Base-by-base conservation (phyloP, 2,329 filamentous ascomycete genomes). In the Aspergillus chevalieri region DNA sequence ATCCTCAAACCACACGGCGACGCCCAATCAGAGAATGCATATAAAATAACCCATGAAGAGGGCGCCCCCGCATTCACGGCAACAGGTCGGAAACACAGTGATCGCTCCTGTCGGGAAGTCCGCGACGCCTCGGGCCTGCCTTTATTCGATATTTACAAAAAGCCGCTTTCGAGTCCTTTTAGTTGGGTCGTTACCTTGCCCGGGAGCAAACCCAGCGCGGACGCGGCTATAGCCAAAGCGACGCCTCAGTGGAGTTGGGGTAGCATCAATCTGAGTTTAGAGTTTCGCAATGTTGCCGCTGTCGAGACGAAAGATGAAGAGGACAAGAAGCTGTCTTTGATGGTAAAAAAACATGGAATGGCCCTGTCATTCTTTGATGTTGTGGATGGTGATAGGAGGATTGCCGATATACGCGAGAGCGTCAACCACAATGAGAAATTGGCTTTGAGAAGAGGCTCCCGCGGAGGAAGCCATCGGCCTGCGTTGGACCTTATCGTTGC, bases 121-220 rank as follows among this genome's bases (percentile, higher is more conserved):
- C 57, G 59, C 7, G 62, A 63, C 48, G 45, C 47, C 2, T 58
- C 60, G 6, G 62, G 60, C 1, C 45, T 64, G 3, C 61, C 62
- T 19, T 48, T 62, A 2, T 64, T 63, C 24, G 61, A 64, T 24
- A 52, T 64, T 1, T 57, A 62, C 39, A 46, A 47, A 3, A 56
- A 51, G n/a, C 47, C 41, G 1, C n/a, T 52, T 9, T 46, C 43
- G 5, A 54, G 46, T 46, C 41, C 44, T n/a, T 43, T 43, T 22
- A 43, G 39, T 43, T 57, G 55, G 53, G 22, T 30, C 46, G 14
- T 51, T 26, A 47, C 48, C 26, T 19, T 60, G 48, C 56, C 59
- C 0, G 57, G 57, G 4, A 43, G 46, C 28, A 44, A 52, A 9
- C 34, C 39, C 39, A 43, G 21, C 14, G 39, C 22, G 10, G 46